Evolutionary conservation across 2,329 filamentous ascomycete species (phyloP), one percentile per base, ranked within the genome.

Genomic region (Phyllosticta citribraziliensis): DNA sequence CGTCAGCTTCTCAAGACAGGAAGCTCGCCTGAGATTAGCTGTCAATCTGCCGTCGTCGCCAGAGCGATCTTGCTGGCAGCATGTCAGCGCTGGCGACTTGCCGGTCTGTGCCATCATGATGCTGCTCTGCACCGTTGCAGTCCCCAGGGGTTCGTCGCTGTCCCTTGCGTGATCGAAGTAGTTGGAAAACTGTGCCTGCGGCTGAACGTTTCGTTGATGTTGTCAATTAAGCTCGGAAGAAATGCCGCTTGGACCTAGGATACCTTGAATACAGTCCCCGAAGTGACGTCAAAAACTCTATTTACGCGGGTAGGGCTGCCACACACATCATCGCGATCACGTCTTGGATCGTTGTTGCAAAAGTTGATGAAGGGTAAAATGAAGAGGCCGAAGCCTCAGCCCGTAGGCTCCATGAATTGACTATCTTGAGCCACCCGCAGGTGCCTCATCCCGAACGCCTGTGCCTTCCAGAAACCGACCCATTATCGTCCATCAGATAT

Each of bases 371-470:
- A n/a, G 14, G n/a, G 3, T 47, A 47, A 8, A n/a, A 47, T 47
- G 40, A 51, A 59, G 30, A 50, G 57, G 52, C 57, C 25, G 25
- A 10, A 60, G 58, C 27, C 58, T 22, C 54, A 52, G 58, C 53
- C 58, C 53, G 58, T 56, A 60, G 35, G 53, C 58, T 52, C 58
- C 27, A 52, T 52, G 51, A 35, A 56, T 60, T 25, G 19, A 56
- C n/a, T 56, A 60, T 52, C 53, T 60, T 33, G 55, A 55, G 47
- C 30, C 47, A 30, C 58, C 30, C 58, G 47, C 35, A 52, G 58
- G 58, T 20, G 35, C 22, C n/a, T 19, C 12, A 52, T 52, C 53
- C 58, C 33, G n/a, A 60, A 60, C 58, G 58, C 58, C 58, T 25
- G 17, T 56, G 54, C 58, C 25, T 51, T 20, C 52, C 22, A 14